These are phyloP conservation scores for Phaeophleospora eucalypticola DNA, from an alignment of 2,329 filamentous ascomycete genomes.

Conservation along the genomic window DNA sequence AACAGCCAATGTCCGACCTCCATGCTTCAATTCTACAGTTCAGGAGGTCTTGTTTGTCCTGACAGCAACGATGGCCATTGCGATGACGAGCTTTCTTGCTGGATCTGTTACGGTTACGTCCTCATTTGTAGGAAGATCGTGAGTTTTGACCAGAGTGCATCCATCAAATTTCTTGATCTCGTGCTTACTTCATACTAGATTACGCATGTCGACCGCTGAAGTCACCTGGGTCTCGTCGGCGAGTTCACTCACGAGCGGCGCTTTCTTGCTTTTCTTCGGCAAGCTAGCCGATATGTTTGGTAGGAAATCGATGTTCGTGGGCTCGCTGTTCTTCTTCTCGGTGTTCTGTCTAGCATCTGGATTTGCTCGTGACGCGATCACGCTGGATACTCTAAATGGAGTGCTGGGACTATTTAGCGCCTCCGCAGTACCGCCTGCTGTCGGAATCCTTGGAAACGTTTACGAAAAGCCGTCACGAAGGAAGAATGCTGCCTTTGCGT, in stretches of 20 bases:
- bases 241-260: conserved; percentile 59
- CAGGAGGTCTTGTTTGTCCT: conserved; percentile 64
- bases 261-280: conserved; percentile 64
- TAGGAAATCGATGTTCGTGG: conserved; percentile 58
- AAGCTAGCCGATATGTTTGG: conserved; percentile 63
- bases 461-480: conserved; percentile 58
- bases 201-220: conserved; percentile 59
- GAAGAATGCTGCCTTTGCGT: conserved; percentile 64
- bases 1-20: conserved; percentile 42
- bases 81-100: conserved; percentile 56
- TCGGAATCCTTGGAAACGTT: conserved; percentile 60
- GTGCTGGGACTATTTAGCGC: conserved; percentile 62
- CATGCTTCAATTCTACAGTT: conserved; percentile 58
- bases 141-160: neutral
- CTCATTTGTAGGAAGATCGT: conserved; percentile 50
- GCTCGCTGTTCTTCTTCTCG: conserved; percentile 57
- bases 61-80: conserved; percentile 64
- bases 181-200: conserved; percentile 42
- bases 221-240: conserved; percentile 65
- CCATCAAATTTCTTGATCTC: neutral
- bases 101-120: conserved; percentile 61
- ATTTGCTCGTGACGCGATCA: conserved; percentile 56
- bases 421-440: conserved; percentile 59
- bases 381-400: conserved; percentile 60
- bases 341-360: conserved; percentile 55